Evolutionary conservation across 2,329 filamentous ascomycete genomes (phyloP), one percentile per base, ranked within the genome.

Genomic region (Exserohilum turcica): DNA sequence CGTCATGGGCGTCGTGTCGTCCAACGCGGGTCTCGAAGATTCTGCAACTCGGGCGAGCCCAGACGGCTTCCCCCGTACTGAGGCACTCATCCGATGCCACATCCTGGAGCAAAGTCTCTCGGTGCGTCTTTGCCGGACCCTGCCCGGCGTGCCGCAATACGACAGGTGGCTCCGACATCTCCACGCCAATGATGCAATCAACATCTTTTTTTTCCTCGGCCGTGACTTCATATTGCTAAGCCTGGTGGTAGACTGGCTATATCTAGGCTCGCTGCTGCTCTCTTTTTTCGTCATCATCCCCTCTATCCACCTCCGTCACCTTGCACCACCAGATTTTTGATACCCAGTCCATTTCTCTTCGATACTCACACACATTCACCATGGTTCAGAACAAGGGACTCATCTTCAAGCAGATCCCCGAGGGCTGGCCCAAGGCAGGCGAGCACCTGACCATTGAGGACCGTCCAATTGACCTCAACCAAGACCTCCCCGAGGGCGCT

Each of bases 381-480:
- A 82, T 82, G 79, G 79, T 80, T 61, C 79, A 83, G 56, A 94
- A 92, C 84, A 92, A 91, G 78, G 84, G 81, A 33, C 76, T 94
- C 66, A 79, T 92, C 73, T 93, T 87, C 82, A 90, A 88, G 70
- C 78, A 85, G 63, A 64, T 87, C 56, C 90, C 91, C 40, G 72
- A 77, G 43, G 88, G 84, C 52, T 80, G 82, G 68, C 91, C 90
- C 16, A 83, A 89, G 29, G 74, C 85, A 2, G 90, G 90, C 42
- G 77, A 93, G 74, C 79, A 95, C 74, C 78, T 96, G 50, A 77
- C 76, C 18, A 70, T 92, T 54, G 88, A 94, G 74, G 76, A 82
- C 60, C 82, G 82, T 54, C 80, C 84, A 16, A 86, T 92, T 83
- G 89, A 94, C 70, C 76, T 86, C 61, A 77, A 85, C 19, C 79